Evolutionary conservation across 1,284 basidiomycete species (phyloP).

Genomic region (Testicularia cyperi): DNA sequence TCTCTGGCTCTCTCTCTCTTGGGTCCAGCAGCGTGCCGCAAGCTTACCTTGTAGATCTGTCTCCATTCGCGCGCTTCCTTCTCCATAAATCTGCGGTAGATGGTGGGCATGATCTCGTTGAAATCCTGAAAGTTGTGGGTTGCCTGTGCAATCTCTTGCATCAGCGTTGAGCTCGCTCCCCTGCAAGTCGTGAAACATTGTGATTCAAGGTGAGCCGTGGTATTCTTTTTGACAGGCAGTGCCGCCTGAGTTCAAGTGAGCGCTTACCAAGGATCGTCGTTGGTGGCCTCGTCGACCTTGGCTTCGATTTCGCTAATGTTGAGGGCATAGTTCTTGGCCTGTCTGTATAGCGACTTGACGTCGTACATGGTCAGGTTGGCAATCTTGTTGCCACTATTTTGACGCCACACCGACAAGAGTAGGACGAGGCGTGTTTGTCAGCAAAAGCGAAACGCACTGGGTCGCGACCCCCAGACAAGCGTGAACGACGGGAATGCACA

Average conservation of each 20-base stretch:
- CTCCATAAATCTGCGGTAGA: slow-evolving; percentile 78
- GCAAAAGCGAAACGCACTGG: too few species aligned
- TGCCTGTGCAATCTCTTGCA: slow-evolving; percentile 96
- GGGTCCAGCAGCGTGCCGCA: slow-evolving; percentile 62
- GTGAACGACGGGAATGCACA: not conserved
- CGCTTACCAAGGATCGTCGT: slow-evolving; percentile 91
- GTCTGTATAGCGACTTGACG: slow-evolving; percentile 54
- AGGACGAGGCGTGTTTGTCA: too few species aligned
- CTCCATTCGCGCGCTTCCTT: slow-evolving; percentile 98
- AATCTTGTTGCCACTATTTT: slow-evolving; percentile 50
- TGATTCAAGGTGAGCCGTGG: too few species aligned
- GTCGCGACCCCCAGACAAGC: not conserved
- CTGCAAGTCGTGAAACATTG: slow-evolving; percentile 63
- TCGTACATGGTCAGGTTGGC: slow-evolving; percentile 60
- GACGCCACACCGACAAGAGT: too few species aligned
- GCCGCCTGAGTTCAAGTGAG: too few species aligned
- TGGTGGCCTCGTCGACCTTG: slow-evolving; percentile 95
- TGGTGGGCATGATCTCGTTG: slow-evolving; percentile 99
- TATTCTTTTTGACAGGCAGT: too few species aligned
- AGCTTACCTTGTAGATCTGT: slow-evolving; percentile 85
- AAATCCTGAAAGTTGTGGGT: slow-evolving; percentile 96
- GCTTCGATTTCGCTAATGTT: slow-evolving; percentile 97
- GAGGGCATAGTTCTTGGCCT: slow-evolving; percentile 67
- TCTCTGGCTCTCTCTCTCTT: too few species aligned
- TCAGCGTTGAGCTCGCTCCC: slow-evolving; percentile 96